Base-by-base conservation (phyloP, 208 protist species). In the Kentomonas sorsogonicus region DNA sequence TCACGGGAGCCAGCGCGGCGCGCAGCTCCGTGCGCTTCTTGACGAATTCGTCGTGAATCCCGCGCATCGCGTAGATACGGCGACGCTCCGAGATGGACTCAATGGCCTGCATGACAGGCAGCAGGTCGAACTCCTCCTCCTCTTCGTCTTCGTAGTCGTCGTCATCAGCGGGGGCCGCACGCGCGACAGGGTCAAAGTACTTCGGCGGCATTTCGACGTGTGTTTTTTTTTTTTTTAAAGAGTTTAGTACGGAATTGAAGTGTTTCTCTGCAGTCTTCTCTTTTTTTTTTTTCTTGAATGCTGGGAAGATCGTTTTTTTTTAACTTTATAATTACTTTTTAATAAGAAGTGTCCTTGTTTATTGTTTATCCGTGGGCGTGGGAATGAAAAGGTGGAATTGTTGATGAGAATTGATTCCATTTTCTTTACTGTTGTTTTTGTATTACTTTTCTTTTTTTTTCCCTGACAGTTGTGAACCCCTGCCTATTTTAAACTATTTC, bases 1-100 rank as follows among this genome's bases (percentile, higher is more conserved):
- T 51, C 27, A 79, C 57, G 3, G 45, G 25, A 2, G 56, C 58
- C 1, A 84, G 44, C 56, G 79, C 70, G 23, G 75, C 69, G 31
- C 57, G 66, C 44, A 85, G 66, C 41, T 67, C 52, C 38, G 47
- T 31, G 2, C 74, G 66, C 25, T 67, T 40, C 15, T 29, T 52
- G 30, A 74, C 67, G 59, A 76, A 84, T 1, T 89, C 74, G 40
- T 80, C 71, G 47, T 74, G 51, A 3, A 87, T 53, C 0, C 76
- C 72, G 52, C 80, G 78, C 50, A 92, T 60, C 0, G 74, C 77
- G 67, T 86, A 93, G 16, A 86, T 56, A 26, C 67, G 61, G 45
- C 77, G 77, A 30, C 77, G 76, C 62, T 79, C 69, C 1, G 38
- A 44, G 3, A 83, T 41, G 16, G 63, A 55, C 69, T n/a, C n/a